Evolutionary conservation across 306 rosid genomes (phyloP).

Genomic region (Delonix regia): DNA sequence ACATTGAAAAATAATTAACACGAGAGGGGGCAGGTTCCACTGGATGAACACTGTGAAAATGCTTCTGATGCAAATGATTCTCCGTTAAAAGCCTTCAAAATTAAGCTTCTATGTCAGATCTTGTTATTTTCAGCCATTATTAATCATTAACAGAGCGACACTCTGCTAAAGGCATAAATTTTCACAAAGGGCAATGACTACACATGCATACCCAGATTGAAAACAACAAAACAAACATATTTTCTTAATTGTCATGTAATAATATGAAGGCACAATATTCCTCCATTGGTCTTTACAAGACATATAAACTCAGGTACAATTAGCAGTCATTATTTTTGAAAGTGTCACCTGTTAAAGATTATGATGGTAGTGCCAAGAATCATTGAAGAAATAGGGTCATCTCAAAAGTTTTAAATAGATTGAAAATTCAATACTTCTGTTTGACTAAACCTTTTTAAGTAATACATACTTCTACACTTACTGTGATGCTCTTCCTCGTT

Average conservation of each 20-base stretch:
- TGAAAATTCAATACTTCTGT: slow-evolving; percentile 1
- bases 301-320: not conserved
- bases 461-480: slow-evolving; percentile 42
- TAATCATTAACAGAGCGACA: not conserved
- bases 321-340: not conserved
- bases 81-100: not conserved
- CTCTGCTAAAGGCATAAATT: slow-evolving; percentile 13
- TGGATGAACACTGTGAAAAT: not conserved
- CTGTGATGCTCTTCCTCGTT: slow-evolving; percentile 41
- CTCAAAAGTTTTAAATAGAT: not conserved
- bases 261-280: not conserved
- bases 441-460: slow-evolving; percentile 12
- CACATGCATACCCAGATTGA: not conserved
- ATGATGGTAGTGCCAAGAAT: not conserved
- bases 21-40: not conserved
- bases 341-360: slow-evolving; percentile 7
- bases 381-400: slow-evolving; percentile 6
- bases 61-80: slow-evolving; percentile 6
- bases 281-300: not conserved
- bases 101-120: not conserved
- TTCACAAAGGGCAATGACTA: not conserved
- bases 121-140: not conserved
- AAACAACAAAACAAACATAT: not conserved
- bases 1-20: slow-evolving; percentile 3
- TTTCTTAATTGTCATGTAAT: not conserved